Evolutionary conservation across 352 stramenopile species (phyloP), one percentile per base, ranked within the genome.

Genomic region (Globisporangium uncinulatum): DNA sequence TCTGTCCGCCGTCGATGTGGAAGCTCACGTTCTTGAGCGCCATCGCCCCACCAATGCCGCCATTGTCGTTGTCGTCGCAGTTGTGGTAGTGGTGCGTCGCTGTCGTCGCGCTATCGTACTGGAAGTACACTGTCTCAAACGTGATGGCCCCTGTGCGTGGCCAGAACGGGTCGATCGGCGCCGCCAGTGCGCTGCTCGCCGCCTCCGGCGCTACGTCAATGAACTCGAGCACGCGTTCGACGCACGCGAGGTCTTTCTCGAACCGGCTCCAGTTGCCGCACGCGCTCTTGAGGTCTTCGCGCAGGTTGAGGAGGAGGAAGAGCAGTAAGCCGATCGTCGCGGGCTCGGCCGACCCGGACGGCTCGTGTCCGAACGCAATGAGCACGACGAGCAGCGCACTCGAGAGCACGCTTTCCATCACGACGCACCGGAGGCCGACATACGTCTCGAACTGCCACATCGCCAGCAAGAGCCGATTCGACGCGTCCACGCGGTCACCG

Each of bases 21-120:
- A 85, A 82, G 17, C 45, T 81, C 44, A 86, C 70, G 45, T 87
- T 65, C 20, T 70, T 67, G 2, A 88, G 66, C 37, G 67, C 65
- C 46, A 79, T 51, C 6, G 71, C 45, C 14, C 62, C 62, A 11
- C 21, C 21, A 14, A 6, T 4, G 14, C 21, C 34, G 19, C 8
- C 5, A 13, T 15, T 39, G 2, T 13, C 10, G 36, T 36, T 48
- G 17, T 9, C 62, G 24, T 32, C 47, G 36, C 70, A 59, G 21
- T 62, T 62, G 74, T 51, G 97, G 65, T 52, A 41, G 17, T 53
- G 32, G 19, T 36, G 42, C 8, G 41, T 10, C 3, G 34, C 6
- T 39, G 50, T 54, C 17, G 20, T 31, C 8, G 41, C 50, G 41
- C 43, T 42, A 21, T 56, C 51, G 32, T 64, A 64, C 46, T 59